Evolutionary conservation across 768 basidiomycete species (phyloP), one percentile per base, ranked within the genome.

Genomic region (Cystofilobasidium bisporidii): DNA sequence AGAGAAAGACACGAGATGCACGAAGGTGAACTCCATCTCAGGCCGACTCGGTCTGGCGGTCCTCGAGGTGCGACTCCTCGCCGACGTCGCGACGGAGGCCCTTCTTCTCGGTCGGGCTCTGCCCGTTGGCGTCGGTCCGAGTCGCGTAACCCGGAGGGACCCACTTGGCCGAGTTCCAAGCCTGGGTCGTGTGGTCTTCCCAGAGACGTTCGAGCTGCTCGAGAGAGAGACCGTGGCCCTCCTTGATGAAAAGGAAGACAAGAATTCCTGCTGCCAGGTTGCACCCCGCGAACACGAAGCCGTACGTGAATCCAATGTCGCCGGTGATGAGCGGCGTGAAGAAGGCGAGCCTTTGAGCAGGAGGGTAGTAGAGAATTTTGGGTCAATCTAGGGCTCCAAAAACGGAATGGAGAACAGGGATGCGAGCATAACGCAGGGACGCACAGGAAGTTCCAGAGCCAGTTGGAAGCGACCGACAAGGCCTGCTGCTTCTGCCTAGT

Each of bases 201-300:
- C 64, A 74, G 57, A 83, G 82, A 72, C 77, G 76, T 72, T 87
- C 82, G 53, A 87, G 84, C 68, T 76, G 79, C 77, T 89, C 87
- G 22, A 89, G 80, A 3, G 83, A 82, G 43, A 88, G 79, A 69
- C 84, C 82, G 9, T 83, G 81, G 11, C 83, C 83, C 74, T 88
- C 87, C 78, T 88, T 88, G 1, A 89, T 80, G 84, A 87, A 88
- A 74, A 87, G 80, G 75, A 79, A 87, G 24, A 87, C 86, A 67
- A 87, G 77, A 1, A 84, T 83, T 41, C 82, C 83, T 9, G 69
- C 33, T 76, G 76, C 55, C n/a, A n/a, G n/a, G 68, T 77, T 77
- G 78, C 68, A 74, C 79, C 83, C 82, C 17, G 85, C 86, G 74
- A 88, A 88, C 45, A 88, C 80, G 74, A 83, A 88, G 5, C 87